phyloP scores from a whole-genome alignment of 2,329 filamentous ascomycete species.

The Cyclaneusma minus region DNA sequence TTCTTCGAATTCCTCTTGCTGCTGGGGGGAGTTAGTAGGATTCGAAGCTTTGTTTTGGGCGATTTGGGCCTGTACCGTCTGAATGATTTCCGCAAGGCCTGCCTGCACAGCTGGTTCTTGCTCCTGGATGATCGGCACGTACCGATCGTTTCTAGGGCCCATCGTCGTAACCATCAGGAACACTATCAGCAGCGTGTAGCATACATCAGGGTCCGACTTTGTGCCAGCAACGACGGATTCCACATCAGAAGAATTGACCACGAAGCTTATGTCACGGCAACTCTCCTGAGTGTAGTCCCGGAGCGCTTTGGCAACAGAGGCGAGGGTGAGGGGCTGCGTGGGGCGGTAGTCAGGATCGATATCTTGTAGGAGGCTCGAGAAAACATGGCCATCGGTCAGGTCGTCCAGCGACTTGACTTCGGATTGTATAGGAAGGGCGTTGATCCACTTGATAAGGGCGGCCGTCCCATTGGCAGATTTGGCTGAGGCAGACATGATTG shows the following conservation, averaged over 20 bases:
- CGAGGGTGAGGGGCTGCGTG: constrained; percentile 34
- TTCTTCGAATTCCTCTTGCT: constrained; percentile 2
- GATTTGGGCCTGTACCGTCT: constrained; percentile 6
- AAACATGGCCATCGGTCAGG: constrained; percentile 18
- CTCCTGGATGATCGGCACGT: constrained; percentile 30
- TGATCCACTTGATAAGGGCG: no score
- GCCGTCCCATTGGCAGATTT: no score
- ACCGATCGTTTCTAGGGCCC: constrained; percentile 38
- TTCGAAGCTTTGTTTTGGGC: constrained; percentile 1
- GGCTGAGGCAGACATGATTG: no score
- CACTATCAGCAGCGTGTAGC: constrained; percentile 40
- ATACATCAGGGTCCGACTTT: constrained; percentile 10
- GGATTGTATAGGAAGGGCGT: constrained; percentile 17
- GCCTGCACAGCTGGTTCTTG: constrained; percentile 27
- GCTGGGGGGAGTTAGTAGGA: constrained; percentile 1
- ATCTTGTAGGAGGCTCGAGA: constrained; percentile 29
- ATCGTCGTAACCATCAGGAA: constrained; percentile 47
- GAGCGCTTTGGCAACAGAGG: constrained; percentile 37
- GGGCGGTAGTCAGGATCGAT: constrained; percentile 41
- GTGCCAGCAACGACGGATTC: not conserved
- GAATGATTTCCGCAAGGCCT: constrained; percentile 19
- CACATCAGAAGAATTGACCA: constrained; percentile 19
- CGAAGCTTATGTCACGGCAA: constrained; percentile 32
- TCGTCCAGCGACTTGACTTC: constrained; percentile 16
- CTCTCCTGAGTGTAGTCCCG: constrained; percentile 38